Base-by-base conservation (phyloP, 441 rosid genomes). In the Populus hybrid region DNA sequence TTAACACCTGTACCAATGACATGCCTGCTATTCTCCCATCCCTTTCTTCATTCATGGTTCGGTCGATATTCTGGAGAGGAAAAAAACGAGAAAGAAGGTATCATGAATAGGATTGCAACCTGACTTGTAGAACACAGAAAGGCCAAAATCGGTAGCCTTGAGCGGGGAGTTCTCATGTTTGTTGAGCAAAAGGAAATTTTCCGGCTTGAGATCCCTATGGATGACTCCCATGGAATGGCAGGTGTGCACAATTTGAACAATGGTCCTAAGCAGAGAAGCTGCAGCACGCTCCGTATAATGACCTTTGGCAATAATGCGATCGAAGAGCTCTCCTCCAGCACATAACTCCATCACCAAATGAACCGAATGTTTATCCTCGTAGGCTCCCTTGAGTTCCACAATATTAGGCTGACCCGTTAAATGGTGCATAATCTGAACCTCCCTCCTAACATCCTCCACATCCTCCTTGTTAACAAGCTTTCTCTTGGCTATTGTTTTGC, bases 311-410 rank as follows among this genome's bases (percentile, higher is more conserved):
- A 83, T 80, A 31, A 83, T 83, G 9, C 83, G 77, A 69, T 83
- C 86, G 20, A 83, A 83, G 26, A 83, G 86, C 74, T 83, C 86
- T 8, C 86, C 86, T 16, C 86, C 86, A 0, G 83, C 86, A 24
- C 86, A 83, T 76, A 83, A 40, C 78, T 83, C 86, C 86, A 83
- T 83, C 66, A 83, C 86, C 82, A 83, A 73, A 78, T 83, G 86
- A 9, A 83, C 86, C 1, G 84, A 83, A 21, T 83, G 80, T 29
- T 80, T 80, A 71, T 83, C 86, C 80, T 83, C 86, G 5, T 80
- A 83, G 0, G 83, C 86, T 9, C 86, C 86, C 42, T 81, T 83
- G 36, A 83, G 80, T n/a, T 81, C 84, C 3, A 83, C 86, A 36
- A 83, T 78, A 18, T 83, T 80, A 9, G 82, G 83, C n/a, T 83